These are phyloP conservation scores for Claviceps sp. DNA, from an alignment of 2,329 filamentous ascomycete species.

Conservation along the genomic window DNA sequence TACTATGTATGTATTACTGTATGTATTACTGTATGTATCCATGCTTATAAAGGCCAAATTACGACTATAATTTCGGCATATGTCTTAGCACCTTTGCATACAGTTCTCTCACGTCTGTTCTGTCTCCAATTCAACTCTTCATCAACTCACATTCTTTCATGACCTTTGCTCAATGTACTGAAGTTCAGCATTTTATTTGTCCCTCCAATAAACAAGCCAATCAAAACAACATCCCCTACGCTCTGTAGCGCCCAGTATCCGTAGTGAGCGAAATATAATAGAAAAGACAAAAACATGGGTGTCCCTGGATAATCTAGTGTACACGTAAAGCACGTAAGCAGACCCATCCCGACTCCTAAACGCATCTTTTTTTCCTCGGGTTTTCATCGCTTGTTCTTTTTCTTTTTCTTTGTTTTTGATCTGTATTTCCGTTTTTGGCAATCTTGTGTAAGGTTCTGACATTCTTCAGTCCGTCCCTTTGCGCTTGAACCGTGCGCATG, in stretches of 20 bases:
- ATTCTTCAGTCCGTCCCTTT: too few relatives aligned
- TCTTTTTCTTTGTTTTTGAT: neutral
- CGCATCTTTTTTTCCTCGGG: neutral
- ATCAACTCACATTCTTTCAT: neutral
- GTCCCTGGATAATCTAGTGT: neutral
- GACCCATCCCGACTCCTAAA: conserved; percentile 1
- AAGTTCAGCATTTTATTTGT: too few relatives aligned
- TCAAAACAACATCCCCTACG: neutral
- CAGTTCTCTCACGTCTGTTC: too few relatives aligned
- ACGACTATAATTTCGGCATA: too few relatives aligned
- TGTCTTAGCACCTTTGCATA: too few relatives aligned
- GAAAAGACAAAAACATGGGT: neutral
- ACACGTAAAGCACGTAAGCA: conserved; percentile 4
- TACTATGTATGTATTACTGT: too few relatives aligned
- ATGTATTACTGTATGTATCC: too few relatives aligned
- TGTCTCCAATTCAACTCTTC: too few relatives aligned
- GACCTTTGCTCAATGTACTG: too few relatives aligned
- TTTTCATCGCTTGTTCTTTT: neutral
- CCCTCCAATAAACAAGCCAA: too few relatives aligned
- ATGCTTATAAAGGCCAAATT: too few relatives aligned
- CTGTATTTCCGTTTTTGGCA: neutral
- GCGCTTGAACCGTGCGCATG: too few relatives aligned
- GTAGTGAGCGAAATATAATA: neutral
- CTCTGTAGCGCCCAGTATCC: conserved; percentile 4
- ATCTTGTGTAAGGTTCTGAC: neutral